Evolutionary conservation across 2,329 filamentous ascomycete species (phyloP).

Genomic region (Lithohypha guttulata): DNA sequence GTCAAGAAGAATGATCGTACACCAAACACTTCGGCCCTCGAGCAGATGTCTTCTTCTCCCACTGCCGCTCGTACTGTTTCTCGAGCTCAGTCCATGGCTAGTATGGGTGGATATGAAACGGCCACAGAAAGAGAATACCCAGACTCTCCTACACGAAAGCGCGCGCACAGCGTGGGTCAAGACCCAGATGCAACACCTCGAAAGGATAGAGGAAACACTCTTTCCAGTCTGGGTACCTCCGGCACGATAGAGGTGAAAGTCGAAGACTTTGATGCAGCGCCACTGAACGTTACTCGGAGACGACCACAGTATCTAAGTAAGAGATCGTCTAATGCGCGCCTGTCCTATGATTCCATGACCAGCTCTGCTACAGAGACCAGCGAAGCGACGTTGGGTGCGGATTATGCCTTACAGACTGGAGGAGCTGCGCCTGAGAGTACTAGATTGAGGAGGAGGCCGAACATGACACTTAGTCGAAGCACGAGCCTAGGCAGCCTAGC

Average conservation of each 20-base stretch:
- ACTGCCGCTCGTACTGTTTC: slow-evolving; percentile 32
- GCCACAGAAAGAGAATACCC: slow-evolving; percentile 18
- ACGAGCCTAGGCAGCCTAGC: slow-evolving; percentile 85
- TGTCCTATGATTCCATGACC: slow-evolving; percentile 47
- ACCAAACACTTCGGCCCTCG: slow-evolving; percentile 30
- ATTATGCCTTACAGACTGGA: slow-evolving; percentile 74
- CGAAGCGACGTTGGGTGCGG: slow-evolving; percentile 63
- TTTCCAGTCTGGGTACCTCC: slow-evolving; percentile 2
- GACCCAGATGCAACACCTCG: slow-evolving; percentile 10
- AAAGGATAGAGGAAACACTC: slow-evolving; percentile 1
- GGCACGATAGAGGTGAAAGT: slow-evolving; percentile 4
- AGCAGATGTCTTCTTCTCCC: slow-evolving; percentile 35
- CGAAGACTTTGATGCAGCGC: slow-evolving; percentile 4
- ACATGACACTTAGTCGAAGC: slow-evolving; percentile 53
- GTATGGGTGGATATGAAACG: slow-evolving; percentile 24
- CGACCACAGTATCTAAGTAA: slow-evolving; percentile 47
- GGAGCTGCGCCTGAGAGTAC: slow-evolving; percentile 51
- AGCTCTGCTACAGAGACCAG: slow-evolving; percentile 52
- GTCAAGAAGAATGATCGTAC: not conserved
- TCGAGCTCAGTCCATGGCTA: slow-evolving; percentile 29
- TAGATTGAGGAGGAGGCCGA: slow-evolving; percentile 27
- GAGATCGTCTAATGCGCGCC: slow-evolving; percentile 46
- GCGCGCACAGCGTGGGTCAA: not conserved
- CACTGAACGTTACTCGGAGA: slow-evolving; percentile 20
- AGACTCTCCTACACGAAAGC: slow-evolving; percentile 11